Percentiles rank a stretch among this genome's conserved stretches.
Evolutionary conservation across 345 rosid genomes (phyloP).

Genomic region (Draba incana): DNA sequence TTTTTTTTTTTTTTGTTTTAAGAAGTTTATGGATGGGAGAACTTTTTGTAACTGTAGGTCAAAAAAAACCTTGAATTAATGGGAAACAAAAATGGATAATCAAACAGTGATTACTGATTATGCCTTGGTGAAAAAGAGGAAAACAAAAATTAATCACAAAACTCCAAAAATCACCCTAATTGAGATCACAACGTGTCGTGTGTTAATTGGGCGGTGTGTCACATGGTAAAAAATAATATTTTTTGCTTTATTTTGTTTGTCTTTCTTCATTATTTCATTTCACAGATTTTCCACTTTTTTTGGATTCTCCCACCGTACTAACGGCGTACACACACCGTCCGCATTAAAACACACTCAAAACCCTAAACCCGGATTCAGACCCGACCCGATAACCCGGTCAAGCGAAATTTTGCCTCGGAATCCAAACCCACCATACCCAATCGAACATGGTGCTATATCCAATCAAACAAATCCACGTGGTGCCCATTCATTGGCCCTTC

Average conservation of each 20-base stretch:
- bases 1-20: neutral
- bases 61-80: constrained; percentile 40
- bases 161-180: constrained; percentile 28
- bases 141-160: constrained; percentile 30
- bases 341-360: neutral
- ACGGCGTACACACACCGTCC: constrained; percentile 42
- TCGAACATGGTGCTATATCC: constrained; percentile 25
- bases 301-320: constrained; percentile 44
- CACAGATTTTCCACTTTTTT: constrained; percentile 35
- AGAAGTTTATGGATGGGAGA: neutral
- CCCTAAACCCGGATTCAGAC: constrained; percentile 16
- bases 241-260: neutral
- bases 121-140: constrained; percentile 30
- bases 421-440: constrained; percentile 36
- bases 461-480: constrained; percentile 61
- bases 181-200: constrained; percentile 35
- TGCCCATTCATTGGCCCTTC: constrained; percentile 19
- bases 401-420: constrained; percentile 50
- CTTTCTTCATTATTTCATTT: constrained; percentile 29
- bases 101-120: constrained; percentile 30
- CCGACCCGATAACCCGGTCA: constrained; percentile 49
- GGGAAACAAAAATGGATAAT: constrained; percentile 17
- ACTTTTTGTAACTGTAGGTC: constrained; percentile 24
- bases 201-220: constrained; percentile 40
- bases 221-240: constrained; percentile 34